Base-by-base conservation (phyloP, 2,329 filamentous ascomycete genomes). In the Pseudogymnoascus pannorum region DNA sequence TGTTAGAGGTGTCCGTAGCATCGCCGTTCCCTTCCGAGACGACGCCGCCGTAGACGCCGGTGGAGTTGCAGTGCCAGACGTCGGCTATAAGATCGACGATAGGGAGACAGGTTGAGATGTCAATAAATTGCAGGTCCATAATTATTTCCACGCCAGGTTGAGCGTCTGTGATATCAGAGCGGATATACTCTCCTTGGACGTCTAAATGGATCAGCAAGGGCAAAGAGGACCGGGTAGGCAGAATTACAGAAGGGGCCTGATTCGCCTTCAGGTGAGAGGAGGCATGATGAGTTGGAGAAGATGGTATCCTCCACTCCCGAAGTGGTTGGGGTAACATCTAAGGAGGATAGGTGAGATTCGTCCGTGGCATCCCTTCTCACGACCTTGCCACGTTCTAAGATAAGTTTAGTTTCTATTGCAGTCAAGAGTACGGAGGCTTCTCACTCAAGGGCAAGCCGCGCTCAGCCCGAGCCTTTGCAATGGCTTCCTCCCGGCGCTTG, bases 51-150 rank as follows among this genome's bases (percentile, higher is more conserved):
- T 82, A 82, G 4, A 80, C 76, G 51, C 79, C 79, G 1, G 76
- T 78, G 6, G 75, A 63, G 65, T 79, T 79, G 70, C 71, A 73
- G 66, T 73, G 40, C 81, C 81, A 85, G 65, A 82, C 76, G 66
- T 84, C 81, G 24, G 84, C 68, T 62, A 75, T 79, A 8, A 76
- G 74, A 57, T 78, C 70, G 1, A 77, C 73, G 1, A 83, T 75
- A 5, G 78, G 76, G 67, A 81, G 72, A 71, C 81, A 84, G 3
- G 80, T 83, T 48, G 76, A 73, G 35, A 81, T 75, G 63, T 85
- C 81, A 62, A 84, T 76, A 59, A 84, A 73, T 68, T 83, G 80
- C 63, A 80, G 75, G 66, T 82, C 80, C 12, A 78, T 63, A 4
- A 73, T 72, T 12, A 79, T 65, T 1, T 73, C 70, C 1, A 77